These are phyloP conservation scores for Thermothelomyces thermophilus DNA, from an alignment of 2,329 filamentous ascomycete genomes.

Conservation along the genomic window DNA sequence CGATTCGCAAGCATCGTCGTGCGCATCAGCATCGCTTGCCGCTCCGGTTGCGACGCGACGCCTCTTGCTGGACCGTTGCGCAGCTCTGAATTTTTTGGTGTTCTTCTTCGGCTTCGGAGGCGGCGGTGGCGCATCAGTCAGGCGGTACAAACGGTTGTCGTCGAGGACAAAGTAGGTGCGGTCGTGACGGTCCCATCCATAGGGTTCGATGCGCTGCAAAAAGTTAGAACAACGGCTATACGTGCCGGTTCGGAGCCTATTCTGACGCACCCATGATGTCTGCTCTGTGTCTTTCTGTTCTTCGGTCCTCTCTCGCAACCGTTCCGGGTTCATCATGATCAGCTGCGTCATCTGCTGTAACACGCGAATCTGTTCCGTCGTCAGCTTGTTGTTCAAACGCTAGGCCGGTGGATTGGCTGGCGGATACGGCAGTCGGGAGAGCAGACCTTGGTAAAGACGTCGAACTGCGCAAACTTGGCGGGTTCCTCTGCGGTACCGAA, in stretches of 20 bases:
- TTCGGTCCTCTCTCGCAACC: conserved; percentile 78
- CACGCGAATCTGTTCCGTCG: conserved; percentile 56
- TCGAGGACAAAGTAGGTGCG: conserved; percentile 86
- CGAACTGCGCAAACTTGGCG: conserved; percentile 70
- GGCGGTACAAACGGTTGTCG: conserved; percentile 86
- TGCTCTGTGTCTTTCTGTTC: conserved; percentile 78
- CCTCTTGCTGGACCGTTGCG: conserved; percentile 64
- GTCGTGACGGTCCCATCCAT: conserved; percentile 84
- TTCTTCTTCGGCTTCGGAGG: conserved; percentile 56
- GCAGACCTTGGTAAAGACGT: conserved; percentile 68
- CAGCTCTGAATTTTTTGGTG: conserved; percentile 57
- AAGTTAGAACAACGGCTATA: background rate
- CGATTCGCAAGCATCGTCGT: conserved; percentile 28
- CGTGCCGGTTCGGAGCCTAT: background rate
- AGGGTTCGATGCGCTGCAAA: conserved; percentile 64
- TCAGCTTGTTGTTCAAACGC: background rate
- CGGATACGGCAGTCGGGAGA: background rate
- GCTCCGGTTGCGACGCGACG: conserved; percentile 49
- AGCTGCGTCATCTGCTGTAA: conserved; percentile 86
- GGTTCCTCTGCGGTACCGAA: conserved; percentile 73
- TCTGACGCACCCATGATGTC: conserved; percentile 64
- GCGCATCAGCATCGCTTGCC: conserved; percentile 31
- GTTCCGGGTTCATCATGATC: conserved; percentile 80
- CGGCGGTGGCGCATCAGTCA: conserved; percentile 67
- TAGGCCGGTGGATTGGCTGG: background rate